Conservation (phyloP, 768 basidiomycete genomes). For the Pseudohyphozyma bogoriensis region DNA sequence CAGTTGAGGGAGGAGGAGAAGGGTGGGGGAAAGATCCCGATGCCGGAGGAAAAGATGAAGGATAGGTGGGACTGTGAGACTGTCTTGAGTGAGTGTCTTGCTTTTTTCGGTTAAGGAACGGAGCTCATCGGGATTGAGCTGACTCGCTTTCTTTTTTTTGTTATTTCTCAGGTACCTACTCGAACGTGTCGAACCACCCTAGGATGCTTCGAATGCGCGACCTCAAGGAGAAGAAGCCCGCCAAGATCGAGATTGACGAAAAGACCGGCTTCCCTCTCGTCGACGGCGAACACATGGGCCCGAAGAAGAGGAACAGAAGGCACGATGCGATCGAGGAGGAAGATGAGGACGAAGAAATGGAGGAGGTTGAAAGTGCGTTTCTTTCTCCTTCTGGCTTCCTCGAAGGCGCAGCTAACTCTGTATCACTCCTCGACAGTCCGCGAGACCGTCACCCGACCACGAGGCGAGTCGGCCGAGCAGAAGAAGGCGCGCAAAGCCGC, state of each 20-base stretch:
- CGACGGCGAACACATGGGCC: slow-evolving; percentile 34
- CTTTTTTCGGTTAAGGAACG: background rate
- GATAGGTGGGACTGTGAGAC: slow-evolving; percentile 94
- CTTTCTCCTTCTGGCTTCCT: background rate
- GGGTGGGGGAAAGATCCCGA: slow-evolving; percentile 36
- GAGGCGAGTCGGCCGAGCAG: slow-evolving; percentile 54
- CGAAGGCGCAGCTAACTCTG: background rate
- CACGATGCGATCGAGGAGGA: slow-evolving; percentile 23
- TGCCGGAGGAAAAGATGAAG: slow-evolving; percentile 44
- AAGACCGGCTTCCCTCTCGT: slow-evolving; percentile 66
- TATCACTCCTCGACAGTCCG: slow-evolving; percentile 11
- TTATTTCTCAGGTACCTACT: slow-evolving; percentile 64
- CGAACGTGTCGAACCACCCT: slow-evolving; percentile 97
- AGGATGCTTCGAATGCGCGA: slow-evolving; percentile 65
- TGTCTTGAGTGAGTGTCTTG: slow-evolving; percentile 61
- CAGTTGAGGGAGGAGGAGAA: slow-evolving; percentile 38
- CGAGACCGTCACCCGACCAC: slow-evolving; percentile 57
- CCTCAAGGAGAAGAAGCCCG: slow-evolving; percentile 41
- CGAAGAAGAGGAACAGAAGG: background rate
- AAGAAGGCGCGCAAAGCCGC: slow-evolving; percentile 42
- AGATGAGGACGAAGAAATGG: slow-evolving; percentile 38
- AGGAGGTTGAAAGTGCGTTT: slow-evolving; percentile 32
- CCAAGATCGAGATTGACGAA: slow-evolving; percentile 62
- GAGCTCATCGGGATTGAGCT: background rate
- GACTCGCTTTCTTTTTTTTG: too few species aligned